Conservation (phyloP, 768 basidiomycete species). For the Suillus discolor region DNA sequence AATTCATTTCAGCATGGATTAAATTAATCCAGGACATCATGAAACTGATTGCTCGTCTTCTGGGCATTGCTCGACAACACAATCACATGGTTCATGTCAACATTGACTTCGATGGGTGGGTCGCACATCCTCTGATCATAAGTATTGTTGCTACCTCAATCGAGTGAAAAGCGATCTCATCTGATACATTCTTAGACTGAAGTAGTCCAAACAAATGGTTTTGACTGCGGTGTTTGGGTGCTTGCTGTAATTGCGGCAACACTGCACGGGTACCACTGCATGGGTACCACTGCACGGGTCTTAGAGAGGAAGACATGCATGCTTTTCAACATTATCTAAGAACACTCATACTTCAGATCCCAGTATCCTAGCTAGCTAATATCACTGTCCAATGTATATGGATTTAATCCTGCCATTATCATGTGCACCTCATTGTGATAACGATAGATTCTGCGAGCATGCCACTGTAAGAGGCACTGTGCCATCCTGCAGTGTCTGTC, state of each 20-base stretch:
- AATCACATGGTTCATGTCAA: neutral
- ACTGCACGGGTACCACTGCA: neutral
- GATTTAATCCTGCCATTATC: neutral
- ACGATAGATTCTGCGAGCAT: neutral
- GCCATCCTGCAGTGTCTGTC: neutral
- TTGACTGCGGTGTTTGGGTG: slow-evolving; percentile 29
- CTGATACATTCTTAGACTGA: neutral
- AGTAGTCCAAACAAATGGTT: slow-evolving; percentile 16
- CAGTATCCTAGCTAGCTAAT: too few relatives aligned
- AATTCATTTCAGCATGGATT: too few relatives aligned
- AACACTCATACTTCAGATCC: neutral
- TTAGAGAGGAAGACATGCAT: slow-evolving; percentile 1
- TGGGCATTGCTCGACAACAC: neutral
- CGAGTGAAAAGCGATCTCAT: neutral
- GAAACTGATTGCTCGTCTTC: neutral
- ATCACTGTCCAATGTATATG: neutral
- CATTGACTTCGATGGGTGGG: neutral
- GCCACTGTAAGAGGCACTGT: neutral
- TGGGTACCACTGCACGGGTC: too few relatives aligned
- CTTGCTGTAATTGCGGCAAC: neutral
- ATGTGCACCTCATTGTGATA: neutral
- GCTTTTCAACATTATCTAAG: neutral
- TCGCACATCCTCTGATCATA: neutral
- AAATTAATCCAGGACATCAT: too few relatives aligned
- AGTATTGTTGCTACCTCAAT: neutral